A percentile compares a stretch with the other conserved stretches of the same genome.
These are phyloP conservation scores for Microstegium vimineum DNA, from an alignment of 176 grass and related monocot species.

Conservation along the genomic window DNA sequence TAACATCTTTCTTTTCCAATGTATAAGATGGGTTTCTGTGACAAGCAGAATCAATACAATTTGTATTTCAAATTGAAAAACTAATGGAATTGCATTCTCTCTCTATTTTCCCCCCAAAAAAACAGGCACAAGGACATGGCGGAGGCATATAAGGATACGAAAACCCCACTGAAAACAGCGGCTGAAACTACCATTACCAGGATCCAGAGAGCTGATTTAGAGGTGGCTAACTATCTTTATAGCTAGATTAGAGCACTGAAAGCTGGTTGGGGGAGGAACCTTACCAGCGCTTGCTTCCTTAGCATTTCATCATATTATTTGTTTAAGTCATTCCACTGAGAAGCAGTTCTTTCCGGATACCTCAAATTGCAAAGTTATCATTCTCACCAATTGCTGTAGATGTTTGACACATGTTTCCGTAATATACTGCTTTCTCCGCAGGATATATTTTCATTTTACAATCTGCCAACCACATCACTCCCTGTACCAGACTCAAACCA, in stretches of 20 bases:
- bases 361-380: background rate
- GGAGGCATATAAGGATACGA: background rate
- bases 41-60: background rate
- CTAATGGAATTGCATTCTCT: background rate
- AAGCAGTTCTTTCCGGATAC: background rate
- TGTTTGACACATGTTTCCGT: background rate
- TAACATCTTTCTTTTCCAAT: background rate
- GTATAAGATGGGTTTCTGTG: background rate
- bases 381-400: background rate
- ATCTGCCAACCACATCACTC: constrained; percentile 16
- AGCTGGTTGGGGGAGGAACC: background rate
- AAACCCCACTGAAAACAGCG: background rate
- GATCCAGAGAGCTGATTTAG: background rate
- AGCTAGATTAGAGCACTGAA: background rate
- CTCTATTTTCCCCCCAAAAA: background rate
- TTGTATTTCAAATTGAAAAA: background rate
- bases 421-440: constrained; percentile 10
- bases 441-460: constrained; percentile 45
- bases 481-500: background rate
- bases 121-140: background rate
- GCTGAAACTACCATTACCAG: background rate
- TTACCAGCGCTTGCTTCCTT: background rate
- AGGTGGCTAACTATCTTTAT: background rate
- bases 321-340: background rate
- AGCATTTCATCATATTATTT: background rate